Percentiles rank a stretch among this genome's conserved stretches.
phyloP scores from a whole-genome alignment of 306 rosid species.

The Boehmeria nivea region DNA sequence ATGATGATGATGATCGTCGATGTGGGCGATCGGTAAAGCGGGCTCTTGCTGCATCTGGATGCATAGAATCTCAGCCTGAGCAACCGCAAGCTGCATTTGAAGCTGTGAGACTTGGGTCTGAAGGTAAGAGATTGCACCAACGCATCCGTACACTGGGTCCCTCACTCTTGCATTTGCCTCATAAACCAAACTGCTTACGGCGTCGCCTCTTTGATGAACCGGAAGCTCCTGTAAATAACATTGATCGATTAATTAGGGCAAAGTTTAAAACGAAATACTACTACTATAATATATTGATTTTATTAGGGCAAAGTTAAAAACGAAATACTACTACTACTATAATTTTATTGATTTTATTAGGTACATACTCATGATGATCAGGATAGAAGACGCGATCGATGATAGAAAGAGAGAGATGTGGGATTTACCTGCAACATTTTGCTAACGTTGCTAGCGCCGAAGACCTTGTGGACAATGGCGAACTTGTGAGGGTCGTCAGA shows the following conservation, averaged over 20 bases:
- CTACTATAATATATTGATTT: too few relatives aligned
- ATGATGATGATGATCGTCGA: conserved; percentile 5
- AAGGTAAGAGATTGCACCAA: conserved; percentile 70
- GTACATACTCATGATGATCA: background rate
- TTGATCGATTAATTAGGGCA: background rate
- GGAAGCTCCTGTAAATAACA: conserved; percentile 55
- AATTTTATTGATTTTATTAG: too few relatives aligned
- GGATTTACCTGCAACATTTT: conserved; percentile 63
- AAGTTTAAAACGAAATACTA: too few relatives aligned
- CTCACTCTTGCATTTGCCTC: conserved; percentile 78
- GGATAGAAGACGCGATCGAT: too few relatives aligned
- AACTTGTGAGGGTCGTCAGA: conserved; percentile 69
- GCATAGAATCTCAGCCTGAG: conserved; percentile 67
- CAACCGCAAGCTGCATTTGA: conserved; percentile 67
- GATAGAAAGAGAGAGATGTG: conserved; percentile 1
- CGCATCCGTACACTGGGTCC: conserved; percentile 84
- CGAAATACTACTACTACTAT: too few relatives aligned
- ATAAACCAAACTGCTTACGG: conserved; percentile 63
- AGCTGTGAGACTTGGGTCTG: conserved; percentile 66
- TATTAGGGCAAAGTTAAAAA: too few relatives aligned
- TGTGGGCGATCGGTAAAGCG: conserved; percentile 18
- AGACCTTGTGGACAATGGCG: conserved; percentile 81
- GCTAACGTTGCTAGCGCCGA: conserved; percentile 86
- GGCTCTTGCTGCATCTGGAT: conserved; percentile 63
- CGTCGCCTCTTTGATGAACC: conserved; percentile 65